These are phyloP conservation scores for Penicillium soppii DNA, from an alignment of 495 filamentous ascomycete species.

Conservation along the genomic window DNA sequence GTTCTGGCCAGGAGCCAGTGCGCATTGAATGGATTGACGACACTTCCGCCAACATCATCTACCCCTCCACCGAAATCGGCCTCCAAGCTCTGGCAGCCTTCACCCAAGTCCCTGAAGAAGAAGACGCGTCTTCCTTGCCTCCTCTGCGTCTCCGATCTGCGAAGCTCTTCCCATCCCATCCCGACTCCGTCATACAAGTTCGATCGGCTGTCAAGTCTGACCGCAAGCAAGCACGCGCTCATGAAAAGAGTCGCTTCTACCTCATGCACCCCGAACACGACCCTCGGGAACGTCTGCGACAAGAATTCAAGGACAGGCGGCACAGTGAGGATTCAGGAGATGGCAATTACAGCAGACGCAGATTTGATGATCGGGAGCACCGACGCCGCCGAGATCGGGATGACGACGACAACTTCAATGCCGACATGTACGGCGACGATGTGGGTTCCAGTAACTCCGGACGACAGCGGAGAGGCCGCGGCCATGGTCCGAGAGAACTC, in stretches of 20 bases:
- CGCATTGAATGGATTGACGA: constrained; percentile 95
- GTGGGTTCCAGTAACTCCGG: constrained; percentile 30
- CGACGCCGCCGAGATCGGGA: constrained; percentile 52
- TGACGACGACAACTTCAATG: constrained; percentile 58
- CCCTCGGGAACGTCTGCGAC: constrained; percentile 67
- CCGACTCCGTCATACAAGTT: constrained; percentile 67
- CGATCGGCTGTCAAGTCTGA: constrained; percentile 74
- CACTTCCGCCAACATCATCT: constrained; percentile 82
- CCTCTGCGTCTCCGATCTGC: constrained; percentile 55
- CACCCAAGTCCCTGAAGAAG: constrained; percentile 38
- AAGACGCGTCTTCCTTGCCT: constrained; percentile 40
- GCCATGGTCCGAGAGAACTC: constrained; percentile 44
- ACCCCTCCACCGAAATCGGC: constrained; percentile 67
- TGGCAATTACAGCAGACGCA: constrained; percentile 56
- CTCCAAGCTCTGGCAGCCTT: constrained; percentile 69
- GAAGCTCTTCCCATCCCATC: constrained; percentile 62
- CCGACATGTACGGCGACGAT: constrained; percentile 75
- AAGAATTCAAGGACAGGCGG: constrained; percentile 44
- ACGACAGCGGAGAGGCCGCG: constrained; percentile 24
- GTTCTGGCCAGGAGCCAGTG: constrained; percentile 56
- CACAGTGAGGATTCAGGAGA: constrained; percentile 59
- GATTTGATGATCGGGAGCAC: constrained; percentile 58
- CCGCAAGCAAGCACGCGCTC: constrained; percentile 72
- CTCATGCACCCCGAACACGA: constrained; percentile 87
- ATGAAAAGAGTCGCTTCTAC: constrained; percentile 84